Conservation (phyloP, 345 rosid genomes). For the Citrus trifoliata region DNA sequence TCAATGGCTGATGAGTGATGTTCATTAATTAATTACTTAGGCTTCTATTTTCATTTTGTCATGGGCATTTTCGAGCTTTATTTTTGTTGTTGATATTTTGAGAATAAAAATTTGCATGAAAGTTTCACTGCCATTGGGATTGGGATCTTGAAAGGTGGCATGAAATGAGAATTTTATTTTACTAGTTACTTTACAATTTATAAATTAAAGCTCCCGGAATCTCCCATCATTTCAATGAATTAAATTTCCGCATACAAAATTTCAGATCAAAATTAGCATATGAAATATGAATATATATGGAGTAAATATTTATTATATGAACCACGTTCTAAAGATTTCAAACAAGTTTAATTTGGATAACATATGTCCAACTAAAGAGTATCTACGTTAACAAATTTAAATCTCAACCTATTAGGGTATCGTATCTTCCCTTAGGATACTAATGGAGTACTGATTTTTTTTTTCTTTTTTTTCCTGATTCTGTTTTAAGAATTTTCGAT, state of each 20-base stretch:
- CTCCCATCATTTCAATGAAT: neutral
- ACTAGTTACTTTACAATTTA: too few relatives aligned
- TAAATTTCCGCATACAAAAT: neutral
- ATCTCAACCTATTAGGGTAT: neutral
- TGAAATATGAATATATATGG: neutral
- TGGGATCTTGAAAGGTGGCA: neutral
- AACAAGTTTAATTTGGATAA: neutral
- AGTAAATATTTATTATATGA: neutral
- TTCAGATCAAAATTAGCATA: neutral
- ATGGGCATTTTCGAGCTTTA: conserved; percentile 1
- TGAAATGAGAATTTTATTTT: neutral
- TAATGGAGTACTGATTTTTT: neutral
- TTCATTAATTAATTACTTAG: neutral
- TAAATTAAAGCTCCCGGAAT: too few relatives aligned
- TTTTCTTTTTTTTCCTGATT: too few relatives aligned
- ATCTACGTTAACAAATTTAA: neutral
- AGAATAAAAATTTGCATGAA: neutral
- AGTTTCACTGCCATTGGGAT: neutral
- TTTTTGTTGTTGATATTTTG: conserved; percentile 8
- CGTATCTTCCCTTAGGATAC: neutral
- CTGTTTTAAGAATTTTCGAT: neutral
- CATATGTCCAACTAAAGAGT: neutral
- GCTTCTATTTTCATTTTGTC: neutral
- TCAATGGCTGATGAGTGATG: conserved; percentile 7
- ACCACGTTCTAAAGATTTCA: neutral